Percentiles rank a stretch among this genome's conserved stretches.
Evolutionary conservation across 768 basidiomycete species (phyloP).

Genomic region (Kwoniella botswanensis): DNA sequence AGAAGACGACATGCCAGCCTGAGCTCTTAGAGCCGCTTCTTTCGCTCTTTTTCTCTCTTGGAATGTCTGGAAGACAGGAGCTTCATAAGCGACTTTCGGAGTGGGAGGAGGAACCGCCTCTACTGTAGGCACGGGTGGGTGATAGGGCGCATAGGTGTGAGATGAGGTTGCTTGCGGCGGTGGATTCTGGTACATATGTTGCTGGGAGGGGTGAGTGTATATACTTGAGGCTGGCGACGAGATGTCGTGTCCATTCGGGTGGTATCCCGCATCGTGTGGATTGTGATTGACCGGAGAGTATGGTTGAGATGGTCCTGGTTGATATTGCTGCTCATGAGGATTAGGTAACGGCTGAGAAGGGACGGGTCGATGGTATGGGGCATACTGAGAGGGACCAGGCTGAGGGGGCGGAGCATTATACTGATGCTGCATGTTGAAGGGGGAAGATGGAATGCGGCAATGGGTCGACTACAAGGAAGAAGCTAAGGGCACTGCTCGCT

Average conservation of each 20-base stretch:
- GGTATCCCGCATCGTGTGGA: slow-evolving; percentile 2
- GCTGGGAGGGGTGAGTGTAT: neutral
- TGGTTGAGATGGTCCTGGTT: slow-evolving; percentile 1
- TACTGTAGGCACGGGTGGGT: slow-evolving; percentile 3
- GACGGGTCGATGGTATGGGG: neutral
- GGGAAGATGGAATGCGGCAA: neutral
- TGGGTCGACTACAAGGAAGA: too few species aligned
- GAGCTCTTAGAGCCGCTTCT: slow-evolving; percentile 36
- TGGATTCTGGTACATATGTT: slow-evolving; percentile 5
- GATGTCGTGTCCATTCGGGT: neutral
- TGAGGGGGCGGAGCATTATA: neutral
- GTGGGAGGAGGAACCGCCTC: slow-evolving; percentile 41
- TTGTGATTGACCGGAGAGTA: slow-evolving; percentile 1
- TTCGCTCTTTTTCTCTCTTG: slow-evolving; percentile 50
- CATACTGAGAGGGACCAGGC: slow-evolving; percentile 5
- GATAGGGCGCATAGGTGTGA: neutral
- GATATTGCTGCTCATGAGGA: slow-evolving; percentile 10
- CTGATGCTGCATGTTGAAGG: slow-evolving; percentile 11
- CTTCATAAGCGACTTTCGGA: slow-evolving; percentile 43
- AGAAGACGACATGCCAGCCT: slow-evolving; percentile 14
- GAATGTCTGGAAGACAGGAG: slow-evolving; percentile 54
- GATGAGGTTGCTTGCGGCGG: neutral
- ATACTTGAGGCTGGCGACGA: neutral
- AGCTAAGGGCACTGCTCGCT: neutral
- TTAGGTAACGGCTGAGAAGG: slow-evolving; percentile 7